Evolutionary conservation across 129 eudicot genomes (phyloP).

Genomic region (Apium graveolens): DNA sequence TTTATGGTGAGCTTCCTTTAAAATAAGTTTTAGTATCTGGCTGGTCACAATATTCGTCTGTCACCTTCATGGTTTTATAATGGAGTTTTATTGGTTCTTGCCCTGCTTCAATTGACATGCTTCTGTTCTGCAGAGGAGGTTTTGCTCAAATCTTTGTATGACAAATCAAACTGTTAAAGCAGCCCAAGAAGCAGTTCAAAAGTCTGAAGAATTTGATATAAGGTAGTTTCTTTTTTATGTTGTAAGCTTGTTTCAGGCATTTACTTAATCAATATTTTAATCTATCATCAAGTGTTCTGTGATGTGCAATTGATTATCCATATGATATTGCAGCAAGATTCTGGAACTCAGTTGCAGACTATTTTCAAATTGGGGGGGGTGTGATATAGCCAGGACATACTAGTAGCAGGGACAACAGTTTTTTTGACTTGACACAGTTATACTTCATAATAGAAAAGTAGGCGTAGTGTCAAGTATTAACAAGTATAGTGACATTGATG

Average conservation of each 20-base stretch:
- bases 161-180: conserved; percentile 78
- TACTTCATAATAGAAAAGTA: neutral
- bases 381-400: neutral
- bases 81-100: conserved; percentile 7
- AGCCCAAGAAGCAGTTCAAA: conserved; percentile 84
- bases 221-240: conserved; percentile 32
- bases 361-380: neutral
- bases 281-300: too few relatives aligned
- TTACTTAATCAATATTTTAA: too few relatives aligned
- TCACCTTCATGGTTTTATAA: neutral
- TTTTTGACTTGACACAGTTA: neutral
- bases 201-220: conserved; percentile 72
- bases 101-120: conserved; percentile 8
- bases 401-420: neutral
- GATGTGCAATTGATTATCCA: neutral
- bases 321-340: too few relatives aligned
- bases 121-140: conserved; percentile 57
- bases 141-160: conserved; percentile 95
- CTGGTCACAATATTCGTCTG: neutral
- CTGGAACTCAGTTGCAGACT: neutral
- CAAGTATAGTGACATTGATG: neutral
- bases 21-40: neutral
- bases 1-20: conserved; percentile 49
- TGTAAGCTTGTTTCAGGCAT: neutral
- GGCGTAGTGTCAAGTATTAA: neutral